Base-by-base conservation (phyloP, 352 stramenopile species). In the Thalassiosira ordinaria region DNA sequence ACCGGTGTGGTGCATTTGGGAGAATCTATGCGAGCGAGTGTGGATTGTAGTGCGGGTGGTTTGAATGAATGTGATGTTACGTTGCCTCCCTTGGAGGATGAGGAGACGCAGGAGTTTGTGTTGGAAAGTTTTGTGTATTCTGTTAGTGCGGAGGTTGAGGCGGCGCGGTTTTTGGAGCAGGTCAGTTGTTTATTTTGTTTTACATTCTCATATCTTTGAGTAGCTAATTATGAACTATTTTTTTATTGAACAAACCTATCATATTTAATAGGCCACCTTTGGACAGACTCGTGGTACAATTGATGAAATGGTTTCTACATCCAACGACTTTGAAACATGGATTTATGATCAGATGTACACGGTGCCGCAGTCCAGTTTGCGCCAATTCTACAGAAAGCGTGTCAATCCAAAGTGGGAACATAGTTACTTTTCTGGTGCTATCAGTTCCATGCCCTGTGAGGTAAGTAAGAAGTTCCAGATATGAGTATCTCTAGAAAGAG, bases 181-280 rank as follows among this genome's bases (percentile, higher is more conserved):
- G 33, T 41, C 5, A 41, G 33, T 41, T 41, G 33, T 41, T 5
- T 41, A 11, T 5, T 41, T 41, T 41, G n/a, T n/a, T n/a, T n/a
- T n/a, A n/a, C n/a, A n/a, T n/a, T n/a, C n/a, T n/a, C n/a, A n/a
- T n/a, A n/a, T n/a, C n/a, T n/a, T n/a, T n/a, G n/a, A n/a, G n/a
- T n/a, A n/a, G n/a, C n/a, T n/a, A n/a, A n/a, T n/a, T n/a, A n/a
- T n/a, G n/a, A n/a, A n/a, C n/a, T n/a, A n/a, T n/a, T n/a, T n/a
- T n/a, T n/a, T n/a, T n/a, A n/a, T n/a, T n/a, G n/a, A n/a, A n/a
- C n/a, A n/a, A n/a, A n/a, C n/a, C n/a, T n/a, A n/a, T n/a, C n/a
- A n/a, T n/a, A n/a, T n/a, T n/a, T n/a, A n/a, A n/a, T 41, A 11
- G n/a, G 74, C 73, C 8, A 89, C 86, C 1, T 91, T 91, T 80